These are phyloP conservation scores for Pseudogymnoascus sp. DNA, from an alignment of 2,329 filamentous ascomycete genomes.

Conservation along the genomic window DNA sequence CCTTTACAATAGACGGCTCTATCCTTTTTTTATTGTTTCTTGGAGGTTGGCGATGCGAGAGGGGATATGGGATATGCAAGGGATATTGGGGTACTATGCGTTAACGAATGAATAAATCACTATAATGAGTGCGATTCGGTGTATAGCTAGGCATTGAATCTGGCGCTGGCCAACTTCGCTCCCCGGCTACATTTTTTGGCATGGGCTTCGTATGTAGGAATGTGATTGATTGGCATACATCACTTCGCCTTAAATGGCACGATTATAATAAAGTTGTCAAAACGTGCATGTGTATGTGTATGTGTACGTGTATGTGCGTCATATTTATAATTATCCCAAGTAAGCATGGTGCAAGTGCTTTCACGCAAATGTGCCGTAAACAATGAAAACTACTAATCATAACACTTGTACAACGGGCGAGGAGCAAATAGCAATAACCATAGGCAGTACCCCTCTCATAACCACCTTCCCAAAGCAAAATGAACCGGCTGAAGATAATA, in stretches of 20 bases:
- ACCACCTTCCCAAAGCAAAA: background rate
- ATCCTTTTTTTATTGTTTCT: background rate
- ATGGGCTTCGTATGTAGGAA: background rate
- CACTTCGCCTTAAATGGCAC: background rate
- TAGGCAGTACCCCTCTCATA: background rate
- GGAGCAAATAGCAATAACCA: background rate
- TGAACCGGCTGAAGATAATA: background rate
- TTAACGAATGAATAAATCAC: background rate
- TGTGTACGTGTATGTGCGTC: background rate
- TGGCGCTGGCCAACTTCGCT: background rate
- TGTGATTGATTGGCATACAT: background rate
- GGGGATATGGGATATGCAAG: background rate
- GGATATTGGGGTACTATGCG: background rate
- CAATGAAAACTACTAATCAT: background rate
- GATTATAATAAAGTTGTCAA: background rate
- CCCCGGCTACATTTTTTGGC: background rate
- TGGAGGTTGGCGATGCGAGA: background rate
- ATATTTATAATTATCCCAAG: slow-evolving; percentile 5
- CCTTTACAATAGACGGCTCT: background rate
- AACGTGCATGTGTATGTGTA: background rate
- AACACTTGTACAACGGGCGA: background rate
- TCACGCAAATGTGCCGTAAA: background rate
- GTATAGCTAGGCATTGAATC: background rate
- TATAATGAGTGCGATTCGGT: background rate
- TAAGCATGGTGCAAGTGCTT: background rate